Evolutionary conservation across 495 filamentous ascomycete genomes (phyloP), one percentile per base, ranked within the genome.

Genomic region (Clavariopsis aquatica): DNA sequence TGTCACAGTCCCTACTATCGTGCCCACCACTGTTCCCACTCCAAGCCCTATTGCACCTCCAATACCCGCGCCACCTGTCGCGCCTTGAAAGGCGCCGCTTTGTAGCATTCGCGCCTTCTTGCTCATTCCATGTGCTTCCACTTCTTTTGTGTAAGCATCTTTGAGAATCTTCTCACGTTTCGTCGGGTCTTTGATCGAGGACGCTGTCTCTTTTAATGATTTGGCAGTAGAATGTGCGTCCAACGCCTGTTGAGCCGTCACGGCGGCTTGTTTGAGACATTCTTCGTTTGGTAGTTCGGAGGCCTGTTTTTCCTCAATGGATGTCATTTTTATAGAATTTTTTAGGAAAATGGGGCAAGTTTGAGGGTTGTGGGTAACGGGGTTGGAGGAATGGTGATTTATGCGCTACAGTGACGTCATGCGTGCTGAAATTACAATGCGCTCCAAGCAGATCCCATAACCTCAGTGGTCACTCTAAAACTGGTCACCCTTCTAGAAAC

Each of bases 51-150:
- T 57, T 1, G 57, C 51, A n/a, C 49, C 57, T 17, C 64, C 64
- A 19, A 66, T 66, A 13, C 64, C 64, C 1, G 52, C 64, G 7
- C 64, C 64, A n/a, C 64, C 64, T 20, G 49, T 27, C 8, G 36
- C 56, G 8, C 64, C 64, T 45, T 66, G 64, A 27, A 66, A 66
- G 9, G 64, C 57, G 26, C 64, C 64, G 51, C 64, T 66, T 17
- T n/a, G 27, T 49, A 66, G 57, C 57, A 66, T 66, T 8, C 64
- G 49, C 29, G 64, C 64, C 29, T 66, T 66, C 51, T 62, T 66
- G 64, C 64, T 66, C 34, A 26, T 57, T 3, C 64, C 64, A 43
- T 66, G 64, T 1, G 64, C 64, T 22, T 66, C 64, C 2, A 56
- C 26, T 23, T 66, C 64, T 31, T 66, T 66, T 36, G 47, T 27